Conservation (phyloP, 805 yeast genomes). For the Suhomyces tanzawaensis region DNA sequence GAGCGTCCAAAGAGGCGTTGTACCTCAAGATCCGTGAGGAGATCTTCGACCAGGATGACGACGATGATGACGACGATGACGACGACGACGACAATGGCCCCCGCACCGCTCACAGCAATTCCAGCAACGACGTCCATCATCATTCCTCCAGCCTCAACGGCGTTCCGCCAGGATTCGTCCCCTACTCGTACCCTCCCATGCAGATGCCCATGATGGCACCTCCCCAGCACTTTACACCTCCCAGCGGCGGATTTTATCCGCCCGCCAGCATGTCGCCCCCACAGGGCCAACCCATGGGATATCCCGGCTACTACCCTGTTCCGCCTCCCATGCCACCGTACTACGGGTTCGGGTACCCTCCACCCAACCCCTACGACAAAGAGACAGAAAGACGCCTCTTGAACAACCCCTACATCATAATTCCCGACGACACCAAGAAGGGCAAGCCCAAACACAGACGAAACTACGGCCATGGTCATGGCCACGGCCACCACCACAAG, state of each 20-base stretch:
- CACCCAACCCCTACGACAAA: constrained; percentile 19
- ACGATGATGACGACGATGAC: constrained; percentile 13
- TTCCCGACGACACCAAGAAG: constrained; percentile 20
- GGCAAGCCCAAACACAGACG: neutral
- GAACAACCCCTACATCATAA: constrained; percentile 29
- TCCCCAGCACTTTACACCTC: constrained; percentile 3
- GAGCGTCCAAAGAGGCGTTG: constrained; percentile 41
- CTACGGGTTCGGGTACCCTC: constrained; percentile 4
- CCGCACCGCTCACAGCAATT: too few relatives aligned
- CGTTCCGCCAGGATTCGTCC: constrained; percentile 4
- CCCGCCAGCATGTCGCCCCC: neutral
- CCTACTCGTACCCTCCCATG: constrained; percentile 4
- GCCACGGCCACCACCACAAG: too few relatives aligned
- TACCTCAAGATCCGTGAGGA: constrained; percentile 42
- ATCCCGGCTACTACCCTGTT: neutral
- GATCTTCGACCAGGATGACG: constrained; percentile 27
- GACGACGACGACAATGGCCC: neutral
- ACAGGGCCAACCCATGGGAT: neutral
- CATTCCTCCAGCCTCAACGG: too few relatives aligned
- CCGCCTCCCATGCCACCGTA: constrained; percentile 5
- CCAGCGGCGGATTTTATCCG: neutral
- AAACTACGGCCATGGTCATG: neutral
- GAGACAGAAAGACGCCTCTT: constrained; percentile 25
- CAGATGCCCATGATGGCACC: neutral
- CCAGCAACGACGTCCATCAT: too few relatives aligned